These are phyloP conservation scores for Penicillium crustosum DNA, from an alignment of 2,329 filamentous ascomycete genomes.

Conservation along the genomic window DNA sequence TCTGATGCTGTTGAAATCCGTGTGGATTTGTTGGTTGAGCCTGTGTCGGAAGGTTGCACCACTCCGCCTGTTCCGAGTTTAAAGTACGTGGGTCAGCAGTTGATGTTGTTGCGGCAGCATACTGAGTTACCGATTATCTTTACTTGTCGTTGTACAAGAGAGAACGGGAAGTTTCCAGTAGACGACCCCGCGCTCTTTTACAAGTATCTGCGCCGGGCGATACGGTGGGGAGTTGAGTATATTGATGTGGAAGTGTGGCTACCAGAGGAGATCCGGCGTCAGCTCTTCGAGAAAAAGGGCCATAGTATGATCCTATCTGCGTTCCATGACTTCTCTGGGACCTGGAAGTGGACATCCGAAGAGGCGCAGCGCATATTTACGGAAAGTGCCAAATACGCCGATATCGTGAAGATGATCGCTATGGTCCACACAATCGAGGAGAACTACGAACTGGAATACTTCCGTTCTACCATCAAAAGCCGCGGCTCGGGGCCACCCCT, in stretches of 20 bases:
- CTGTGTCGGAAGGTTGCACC: constrained; percentile 55
- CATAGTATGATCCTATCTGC: constrained; percentile 87
- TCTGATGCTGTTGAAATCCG: constrained; percentile 82
- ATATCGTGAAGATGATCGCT: constrained; percentile 89
- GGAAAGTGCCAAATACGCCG: constrained; percentile 70
- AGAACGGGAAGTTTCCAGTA: constrained; percentile 85
- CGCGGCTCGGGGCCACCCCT: constrained; percentile 68
- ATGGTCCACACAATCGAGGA: constrained; percentile 79
- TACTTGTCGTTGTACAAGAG: constrained; percentile 75
- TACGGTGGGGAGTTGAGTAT: constrained; percentile 88
- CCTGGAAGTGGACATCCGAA: constrained; percentile 76
- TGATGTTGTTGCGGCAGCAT: constrained; percentile 78
- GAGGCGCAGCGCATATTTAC: constrained; percentile 71
- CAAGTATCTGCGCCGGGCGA: constrained; percentile 76
- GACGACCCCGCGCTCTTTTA: constrained; percentile 73
- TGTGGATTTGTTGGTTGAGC: constrained; percentile 77
- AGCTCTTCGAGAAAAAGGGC: constrained; percentile 67
- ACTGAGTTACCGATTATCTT: constrained; percentile 90
- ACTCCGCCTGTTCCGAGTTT: constrained; percentile 67
- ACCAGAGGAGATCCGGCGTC: constrained; percentile 70
- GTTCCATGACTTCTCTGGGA: constrained; percentile 84
- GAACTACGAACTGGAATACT: constrained; percentile 88
- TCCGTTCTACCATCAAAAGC: constrained; percentile 73
- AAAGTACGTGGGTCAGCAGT: constrained; percentile 80
- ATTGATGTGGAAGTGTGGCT: constrained; percentile 88